phyloP scores from a whole-genome alignment of 108 stramenopile genomes.

The Skeletonema costatum region DNA sequence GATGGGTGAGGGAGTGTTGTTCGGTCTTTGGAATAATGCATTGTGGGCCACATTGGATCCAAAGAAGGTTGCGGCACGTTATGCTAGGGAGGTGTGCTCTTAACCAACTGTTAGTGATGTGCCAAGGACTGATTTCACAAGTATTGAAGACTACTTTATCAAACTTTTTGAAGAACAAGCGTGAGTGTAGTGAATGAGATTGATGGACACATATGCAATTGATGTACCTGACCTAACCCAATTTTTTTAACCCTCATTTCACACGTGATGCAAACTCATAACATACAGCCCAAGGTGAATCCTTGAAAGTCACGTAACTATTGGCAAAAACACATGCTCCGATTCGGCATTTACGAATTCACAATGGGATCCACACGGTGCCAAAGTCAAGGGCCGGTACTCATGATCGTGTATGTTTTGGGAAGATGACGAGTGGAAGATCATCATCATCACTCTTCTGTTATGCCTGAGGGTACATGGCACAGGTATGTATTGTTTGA shows the following conservation, averaged over 20 bases:
- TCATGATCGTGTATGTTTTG: constrained; percentile 61
- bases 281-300: not conserved
- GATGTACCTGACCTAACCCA: too few relatives aligned
- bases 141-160: not conserved
- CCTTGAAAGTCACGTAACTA: too few relatives aligned
- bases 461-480: constrained; percentile 59
- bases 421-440: constrained; percentile 70
- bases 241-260: too few relatives aligned
- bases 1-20: constrained; percentile 43
- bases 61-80: constrained; percentile 44
- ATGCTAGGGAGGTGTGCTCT: constrained; percentile 37
- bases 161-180: too few relatives aligned
- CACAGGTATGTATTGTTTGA: too few relatives aligned
- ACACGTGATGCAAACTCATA: too few relatives aligned
- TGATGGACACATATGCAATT: too few relatives aligned
- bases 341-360: constrained; percentile 23
- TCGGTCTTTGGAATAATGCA: constrained; percentile 62
- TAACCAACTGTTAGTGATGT: constrained; percentile 38
- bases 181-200: not conserved
- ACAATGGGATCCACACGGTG: constrained; percentile 57
- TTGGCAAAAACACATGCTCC: not conserved
- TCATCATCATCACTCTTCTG: constrained; percentile 68
- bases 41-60: constrained; percentile 52
- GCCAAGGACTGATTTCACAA: constrained; percentile 19
- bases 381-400: constrained; percentile 59